These are phyloP conservation scores for Benincasa hispida DNA, from an alignment of 306 rosid species.

Conservation along the genomic window DNA sequence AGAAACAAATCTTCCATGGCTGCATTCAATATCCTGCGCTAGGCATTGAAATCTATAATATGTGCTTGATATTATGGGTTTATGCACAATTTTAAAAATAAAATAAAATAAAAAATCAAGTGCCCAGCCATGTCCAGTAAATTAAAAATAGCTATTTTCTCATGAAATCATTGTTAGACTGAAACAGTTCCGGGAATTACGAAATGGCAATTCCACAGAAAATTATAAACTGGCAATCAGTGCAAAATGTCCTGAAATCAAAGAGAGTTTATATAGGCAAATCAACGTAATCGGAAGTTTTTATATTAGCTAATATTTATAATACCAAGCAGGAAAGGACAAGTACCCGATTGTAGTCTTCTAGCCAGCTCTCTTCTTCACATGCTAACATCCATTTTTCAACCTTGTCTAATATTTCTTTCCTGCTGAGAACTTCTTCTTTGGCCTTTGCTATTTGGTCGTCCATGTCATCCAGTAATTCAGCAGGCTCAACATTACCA, in stretches of 20 bases:
- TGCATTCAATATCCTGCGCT: background rate
- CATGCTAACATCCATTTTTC: constrained; percentile 99
- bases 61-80: background rate
- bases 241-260: background rate
- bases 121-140: background rate
- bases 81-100: background rate
- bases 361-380: constrained; percentile 99
- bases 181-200: background rate
- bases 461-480: constrained; percentile 92
- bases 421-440: constrained; percentile 92
- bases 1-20: background rate
- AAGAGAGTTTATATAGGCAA: background rate
- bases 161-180: background rate
- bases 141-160: background rate
- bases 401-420: constrained; percentile 96
- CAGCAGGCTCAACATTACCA: constrained; percentile 73
- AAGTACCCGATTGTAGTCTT: constrained; percentile 91
- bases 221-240: background rate
- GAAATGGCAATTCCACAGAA: background rate
- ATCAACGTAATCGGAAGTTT: background rate
- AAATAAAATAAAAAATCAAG: too few species aligned
- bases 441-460: constrained; percentile 75
- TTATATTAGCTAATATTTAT: background rate
- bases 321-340: background rate
- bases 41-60: background rate